These are phyloP conservation scores for Cystofilobasidium bisporidii DNA, from an alignment of 768 basidiomycete genomes.

Conservation along the genomic window DNA sequence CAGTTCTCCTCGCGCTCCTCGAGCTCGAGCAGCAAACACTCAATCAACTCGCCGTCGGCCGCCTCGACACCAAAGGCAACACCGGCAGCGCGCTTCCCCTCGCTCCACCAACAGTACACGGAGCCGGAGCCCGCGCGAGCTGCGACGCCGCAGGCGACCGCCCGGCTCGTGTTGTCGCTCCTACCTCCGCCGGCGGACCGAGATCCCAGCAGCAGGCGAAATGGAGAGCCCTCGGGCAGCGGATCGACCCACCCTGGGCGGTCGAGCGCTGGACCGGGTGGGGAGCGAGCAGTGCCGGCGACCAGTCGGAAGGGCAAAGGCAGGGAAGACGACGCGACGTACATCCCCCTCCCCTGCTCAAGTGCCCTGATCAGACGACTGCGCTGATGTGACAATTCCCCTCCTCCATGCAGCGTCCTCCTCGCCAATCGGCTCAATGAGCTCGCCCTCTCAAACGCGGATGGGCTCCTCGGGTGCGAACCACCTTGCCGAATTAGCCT, in stretches of 20 bases:
- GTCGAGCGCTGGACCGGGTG: not conserved
- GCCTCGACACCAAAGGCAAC: no score
- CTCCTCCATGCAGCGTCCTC: not conserved
- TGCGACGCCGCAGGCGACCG: no score
- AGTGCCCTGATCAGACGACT: no score
- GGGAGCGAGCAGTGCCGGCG: not conserved
- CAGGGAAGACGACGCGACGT: conserved; percentile 10
- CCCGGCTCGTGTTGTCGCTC: not conserved
- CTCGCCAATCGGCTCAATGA: conserved; percentile 16
- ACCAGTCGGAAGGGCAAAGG: conserved; percentile 9
- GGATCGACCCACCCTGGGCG: no score
- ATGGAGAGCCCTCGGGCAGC: not conserved
- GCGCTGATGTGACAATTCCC: no score
- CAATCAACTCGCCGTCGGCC: no score
- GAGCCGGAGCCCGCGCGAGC: no score
- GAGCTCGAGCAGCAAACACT: no score
- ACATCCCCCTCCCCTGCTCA: not conserved
- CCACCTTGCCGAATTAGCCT: not conserved
- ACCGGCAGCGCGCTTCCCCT: no score
- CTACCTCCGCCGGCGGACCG: not conserved
- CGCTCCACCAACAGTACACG: no score
- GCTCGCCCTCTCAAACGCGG: conserved; percentile 11
- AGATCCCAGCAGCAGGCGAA: not conserved
- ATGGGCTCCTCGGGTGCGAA: conserved; percentile 9
- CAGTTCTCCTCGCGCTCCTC: no score